phyloP scores from a whole-genome alignment of 2,329 filamentous ascomycete species.

The Rutstroemia sp. region DNA sequence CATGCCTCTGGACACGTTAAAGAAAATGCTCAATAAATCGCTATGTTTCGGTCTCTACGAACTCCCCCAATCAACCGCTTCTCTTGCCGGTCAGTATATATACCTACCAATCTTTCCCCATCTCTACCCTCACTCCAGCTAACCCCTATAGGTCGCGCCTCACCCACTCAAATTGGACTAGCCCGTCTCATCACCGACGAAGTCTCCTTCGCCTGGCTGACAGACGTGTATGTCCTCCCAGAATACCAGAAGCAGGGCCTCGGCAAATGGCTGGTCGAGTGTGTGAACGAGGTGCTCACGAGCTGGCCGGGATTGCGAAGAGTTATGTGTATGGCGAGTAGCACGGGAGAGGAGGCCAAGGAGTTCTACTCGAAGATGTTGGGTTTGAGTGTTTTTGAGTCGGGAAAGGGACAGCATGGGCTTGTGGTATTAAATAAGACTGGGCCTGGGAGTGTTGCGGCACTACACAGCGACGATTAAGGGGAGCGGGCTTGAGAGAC shows the following conservation, averaged over 20 bases:
- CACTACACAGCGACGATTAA: not conserved
- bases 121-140: no score
- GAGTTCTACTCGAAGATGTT: constrained; percentile 24
- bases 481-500: not conserved
- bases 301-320: constrained; percentile 53
- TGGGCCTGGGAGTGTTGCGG: not conserved
- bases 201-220: constrained; percentile 60
- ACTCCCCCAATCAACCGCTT: constrained; percentile 28
- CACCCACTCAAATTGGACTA: constrained; percentile 44
- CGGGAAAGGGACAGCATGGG: not conserved
- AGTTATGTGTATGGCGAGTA: constrained; percentile 41
- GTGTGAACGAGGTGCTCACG: constrained; percentile 48
- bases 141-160: constrained; percentile 12
- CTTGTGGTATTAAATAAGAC: not conserved
- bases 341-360: not conserved
- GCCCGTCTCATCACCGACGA: constrained; percentile 62
- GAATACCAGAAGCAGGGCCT: constrained; percentile 55
- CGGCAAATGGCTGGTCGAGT: constrained; percentile 56
- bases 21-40: constrained; percentile 48
- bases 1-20: constrained; percentile 40
- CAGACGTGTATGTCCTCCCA: constrained; percentile 58
- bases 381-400: constrained; percentile 16
- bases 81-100: constrained; percentile 27
- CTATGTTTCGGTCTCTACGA: constrained; percentile 53
- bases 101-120: not conserved